Conservation (phyloP, 129 eudicot genomes). For the Escallonia rubra region DNA sequence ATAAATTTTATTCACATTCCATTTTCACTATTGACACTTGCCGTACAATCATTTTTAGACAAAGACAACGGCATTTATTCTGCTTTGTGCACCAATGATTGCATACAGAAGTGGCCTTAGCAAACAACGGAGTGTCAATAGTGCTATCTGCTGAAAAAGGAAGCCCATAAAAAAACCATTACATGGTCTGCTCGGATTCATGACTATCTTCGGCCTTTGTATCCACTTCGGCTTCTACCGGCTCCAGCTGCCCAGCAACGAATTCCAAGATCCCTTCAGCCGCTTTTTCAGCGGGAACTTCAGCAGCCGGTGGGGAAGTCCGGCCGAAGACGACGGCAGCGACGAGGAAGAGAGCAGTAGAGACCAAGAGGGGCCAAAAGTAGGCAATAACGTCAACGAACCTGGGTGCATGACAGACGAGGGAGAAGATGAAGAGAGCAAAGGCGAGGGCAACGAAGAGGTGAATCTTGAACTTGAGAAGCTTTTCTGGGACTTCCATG, state of each 20-base stretch:
- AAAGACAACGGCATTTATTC: too few relatives aligned
- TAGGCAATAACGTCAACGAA: conserved; percentile 43
- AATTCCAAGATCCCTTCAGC: conserved; percentile 64
- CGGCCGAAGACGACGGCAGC: conserved; percentile 46
- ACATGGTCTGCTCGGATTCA: conserved; percentile 1
- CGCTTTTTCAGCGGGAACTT: conserved; percentile 48
- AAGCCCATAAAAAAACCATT: neutral
- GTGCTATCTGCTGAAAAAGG: too few relatives aligned
- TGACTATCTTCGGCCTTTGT: neutral
- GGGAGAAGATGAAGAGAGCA: conserved; percentile 8
- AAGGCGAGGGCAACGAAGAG: conserved; percentile 17
- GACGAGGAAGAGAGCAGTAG: conserved; percentile 57
- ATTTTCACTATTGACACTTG: too few relatives aligned
- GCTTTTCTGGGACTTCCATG: conserved; percentile 53
- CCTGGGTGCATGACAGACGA: conserved; percentile 38
- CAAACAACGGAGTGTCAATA: too few relatives aligned
- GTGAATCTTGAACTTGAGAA: conserved; percentile 37
- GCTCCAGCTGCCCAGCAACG: conserved; percentile 39
- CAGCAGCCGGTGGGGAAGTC: conserved; percentile 41
- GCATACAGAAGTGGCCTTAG: too few relatives aligned
- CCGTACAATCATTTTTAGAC: too few relatives aligned
- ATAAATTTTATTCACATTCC: too few relatives aligned
- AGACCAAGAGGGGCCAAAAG: conserved; percentile 62
- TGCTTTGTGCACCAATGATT: too few relatives aligned
- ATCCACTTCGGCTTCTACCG: neutral